Base-by-base conservation (phyloP, 495 filamentous ascomycete genomes). In the Coniosporium apollinis region DNA sequence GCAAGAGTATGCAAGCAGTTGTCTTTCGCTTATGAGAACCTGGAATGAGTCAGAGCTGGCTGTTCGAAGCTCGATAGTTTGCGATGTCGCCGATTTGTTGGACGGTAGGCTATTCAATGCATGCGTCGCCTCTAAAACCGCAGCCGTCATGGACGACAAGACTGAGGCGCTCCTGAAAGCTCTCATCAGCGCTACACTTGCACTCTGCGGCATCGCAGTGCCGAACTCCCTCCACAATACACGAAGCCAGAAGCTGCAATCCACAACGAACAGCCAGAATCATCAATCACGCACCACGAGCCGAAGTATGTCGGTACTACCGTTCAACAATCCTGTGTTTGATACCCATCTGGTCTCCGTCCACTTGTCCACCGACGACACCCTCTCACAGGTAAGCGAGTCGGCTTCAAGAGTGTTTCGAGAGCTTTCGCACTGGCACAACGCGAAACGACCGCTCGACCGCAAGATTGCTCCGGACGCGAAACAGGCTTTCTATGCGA, bases 391-490 rank as follows among this genome's bases (percentile, higher is more conserved):
- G 2, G 19, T 34, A 15, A 39, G 33, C 2, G 32, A 32, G 11
- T 14, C n/a, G 5, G 34, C 37, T 14, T 48, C 49, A 0, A 40
- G 43, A 19, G 54, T 73, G 5, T 78, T 72, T 48, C 54, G 58
- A 30, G 76, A 82, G 34, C 42, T 70, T 1, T 59, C 60, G 2
- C 73, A 82, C 48, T 79, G 72, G 75, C 76, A 81, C 43, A 76
- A 72, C 39, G 50, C 60, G 17, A 67, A 66, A 24, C 64, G 56
- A 19, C 58, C 55, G 1, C 28, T 79, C 6, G 62, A 65, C 37
- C 44, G 49, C 0, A 52, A 52, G 25, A 26, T 30, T 0, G 33
- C 46, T 9, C 38, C 42, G 20, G 17, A 28, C 5, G 31, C 37
- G 20, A 50, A 50, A 29, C 30, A 46, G 24, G 45, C 43, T 8